Base-by-base conservation (phyloP, 768 basidiomycete genomes). In the Phylloporus sp. region DNA sequence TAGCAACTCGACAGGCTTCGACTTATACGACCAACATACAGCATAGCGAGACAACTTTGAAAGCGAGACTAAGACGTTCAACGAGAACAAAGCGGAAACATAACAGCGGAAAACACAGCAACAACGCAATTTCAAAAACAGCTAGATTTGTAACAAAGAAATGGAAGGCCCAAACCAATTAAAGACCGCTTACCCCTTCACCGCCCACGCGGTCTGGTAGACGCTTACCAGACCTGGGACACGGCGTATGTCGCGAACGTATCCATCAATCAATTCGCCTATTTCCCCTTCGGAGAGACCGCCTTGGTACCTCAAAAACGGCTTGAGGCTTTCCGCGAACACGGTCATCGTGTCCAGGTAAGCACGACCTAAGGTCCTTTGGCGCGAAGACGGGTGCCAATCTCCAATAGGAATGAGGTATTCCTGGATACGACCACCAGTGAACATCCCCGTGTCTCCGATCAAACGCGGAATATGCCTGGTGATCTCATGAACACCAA, bases 361-460 rank as follows among this genome's bases (percentile, higher is more conserved):
- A 2, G 54, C 63, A 24, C 50, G 61, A 1, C 82, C 84, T 2
- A 83, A 55, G 10, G 40, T 32, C 50, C 51, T 62, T 56, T 69
- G 48, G 23, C 40, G 54, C 3, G 65, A 54, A 40, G 76, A 69
- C 1, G 38, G 28, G 38, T 65, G 69, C 82, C 80, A 82, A 9
- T 66, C 62, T 5, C 84, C 85, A 20, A 86, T 69, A 9, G 83
- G 82, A 48, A 85, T 69, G 59, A 64, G 53, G 49, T 68, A 59
- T 3, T 51, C 45, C 24, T 58, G 56, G 7, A 66, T 32, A 5
- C 65, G 59, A 45, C 79, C 69, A 17, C 71, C 65, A 1, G 49
- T 58, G 58, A 84, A 86, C 11, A 51, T 52, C 1, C 66, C 68
- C 2, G 67, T 69, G 1, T 57, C 48, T 0, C 44, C 27, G 6